These are phyloP conservation scores for Fusarium coicis DNA, from an alignment of 2,329 filamentous ascomycete genomes.

Conservation along the genomic window DNA sequence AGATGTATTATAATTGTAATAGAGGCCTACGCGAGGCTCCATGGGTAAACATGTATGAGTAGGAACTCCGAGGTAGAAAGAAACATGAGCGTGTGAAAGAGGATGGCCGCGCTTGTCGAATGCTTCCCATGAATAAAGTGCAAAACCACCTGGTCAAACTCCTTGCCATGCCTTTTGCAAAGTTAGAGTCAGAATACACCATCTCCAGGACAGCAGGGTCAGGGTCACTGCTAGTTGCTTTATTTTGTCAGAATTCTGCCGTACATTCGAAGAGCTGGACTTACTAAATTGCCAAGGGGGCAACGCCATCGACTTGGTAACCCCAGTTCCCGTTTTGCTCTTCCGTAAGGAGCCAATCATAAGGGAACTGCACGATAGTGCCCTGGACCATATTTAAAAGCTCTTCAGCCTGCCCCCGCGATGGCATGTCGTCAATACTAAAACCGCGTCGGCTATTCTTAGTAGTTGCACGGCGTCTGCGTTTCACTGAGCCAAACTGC, in stretches of 20 bases:
- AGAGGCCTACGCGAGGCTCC: slow-evolving; percentile 19
- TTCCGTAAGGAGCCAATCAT: slow-evolving; percentile 93
- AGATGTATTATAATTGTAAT: slow-evolving; percentile 46
- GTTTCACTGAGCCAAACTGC: slow-evolving; percentile 63
- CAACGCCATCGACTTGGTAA: slow-evolving; percentile 95
- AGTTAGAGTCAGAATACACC: slow-evolving; percentile 14
- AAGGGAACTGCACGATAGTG: slow-evolving; percentile 89
- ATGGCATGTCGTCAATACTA: slow-evolving; percentile 79
- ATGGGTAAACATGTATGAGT: slow-evolving; percentile 33
- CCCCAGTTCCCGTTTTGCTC: slow-evolving; percentile 96
- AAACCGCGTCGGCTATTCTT: slow-evolving; percentile 74
- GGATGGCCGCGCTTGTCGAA: slow-evolving; percentile 24
- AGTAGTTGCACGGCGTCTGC: slow-evolving; percentile 75
- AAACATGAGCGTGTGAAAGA: slow-evolving; percentile 14
- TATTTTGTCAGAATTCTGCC: slow-evolving; percentile 42
- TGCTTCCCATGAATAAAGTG: slow-evolving; percentile 24
- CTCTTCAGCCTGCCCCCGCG: slow-evolving; percentile 80
- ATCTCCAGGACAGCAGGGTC: slow-evolving; percentile 5
- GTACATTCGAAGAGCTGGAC: slow-evolving; percentile 48
- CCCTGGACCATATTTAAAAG: slow-evolving; percentile 86
- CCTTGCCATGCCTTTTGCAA: slow-evolving; percentile 40
- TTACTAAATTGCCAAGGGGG: slow-evolving; percentile 97
- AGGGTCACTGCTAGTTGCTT: slow-evolving; percentile 48
- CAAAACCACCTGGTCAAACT: slow-evolving; percentile 32
- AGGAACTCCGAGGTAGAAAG: slow-evolving; percentile 17